Percentiles rank a stretch among this genome's conserved stretches.
Conservation (phyloP, 306 rosid species). For the Quercus berberidifolia region DNA sequence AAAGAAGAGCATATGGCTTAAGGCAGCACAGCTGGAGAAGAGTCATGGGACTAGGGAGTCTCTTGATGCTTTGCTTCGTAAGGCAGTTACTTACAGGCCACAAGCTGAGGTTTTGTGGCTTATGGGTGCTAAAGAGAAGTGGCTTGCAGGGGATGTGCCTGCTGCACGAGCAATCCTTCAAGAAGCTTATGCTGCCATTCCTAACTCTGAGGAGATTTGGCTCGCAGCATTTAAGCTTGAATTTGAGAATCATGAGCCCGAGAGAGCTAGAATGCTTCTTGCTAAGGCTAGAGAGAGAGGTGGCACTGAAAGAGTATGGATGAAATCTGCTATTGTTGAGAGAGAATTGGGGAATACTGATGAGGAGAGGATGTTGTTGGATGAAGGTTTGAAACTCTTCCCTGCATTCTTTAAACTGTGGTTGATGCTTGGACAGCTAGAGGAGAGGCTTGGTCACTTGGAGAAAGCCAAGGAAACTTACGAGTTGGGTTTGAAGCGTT, state of each 20-base stretch:
- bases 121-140: constrained; percentile 97
- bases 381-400: constrained; percentile 75
- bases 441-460: constrained; percentile 65
- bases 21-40: constrained; percentile 94
- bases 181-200: constrained; percentile 92
- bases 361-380: constrained; percentile 70
- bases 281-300: constrained; percentile 93
- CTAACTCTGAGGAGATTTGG: constrained; percentile 94
- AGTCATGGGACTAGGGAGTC: constrained; percentile 91
- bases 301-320: constrained; percentile 89
- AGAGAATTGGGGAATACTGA: constrained; percentile 76
- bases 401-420: constrained; percentile 80
- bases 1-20: constrained; percentile 94
- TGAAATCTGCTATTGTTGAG: constrained; percentile 94
- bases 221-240: constrained; percentile 93
- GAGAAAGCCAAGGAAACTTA: constrained; percentile 77
- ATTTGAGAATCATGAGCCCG: constrained; percentile 89
- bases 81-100: constrained; percentile 81
- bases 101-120: constrained; percentile 98
- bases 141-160: constrained; percentile 96
- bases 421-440: constrained; percentile 95
- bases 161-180: constrained; percentile 85
- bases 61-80: constrained; percentile 80
- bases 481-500: constrained; percentile 68
- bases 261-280: constrained; percentile 90